A percentile compares a stretch with the other conserved stretches of the same genome.
phyloP scores from a whole-genome alignment of 2,329 filamentous ascomycete genomes.

The Venturiaceae sp. region DNA sequence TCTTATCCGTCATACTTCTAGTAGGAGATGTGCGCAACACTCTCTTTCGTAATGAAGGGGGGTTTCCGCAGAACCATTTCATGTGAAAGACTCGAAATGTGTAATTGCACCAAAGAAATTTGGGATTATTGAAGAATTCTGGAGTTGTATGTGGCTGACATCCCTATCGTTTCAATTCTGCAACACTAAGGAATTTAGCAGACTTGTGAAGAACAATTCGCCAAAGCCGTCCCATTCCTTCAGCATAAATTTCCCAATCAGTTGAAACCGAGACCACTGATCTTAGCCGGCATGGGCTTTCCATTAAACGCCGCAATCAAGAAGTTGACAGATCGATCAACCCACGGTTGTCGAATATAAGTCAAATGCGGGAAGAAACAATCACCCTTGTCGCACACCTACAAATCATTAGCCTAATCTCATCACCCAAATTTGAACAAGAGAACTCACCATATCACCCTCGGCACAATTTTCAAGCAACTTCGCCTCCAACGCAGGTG shows the following conservation, averaged over 20 bases:
- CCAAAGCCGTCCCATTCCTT: too few relatives aligned
- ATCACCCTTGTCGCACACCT: neutral
- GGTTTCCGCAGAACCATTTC: too few relatives aligned
- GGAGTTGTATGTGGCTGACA: too few relatives aligned
- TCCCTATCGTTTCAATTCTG: too few relatives aligned
- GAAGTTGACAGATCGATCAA: neutral
- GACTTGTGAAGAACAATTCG: too few relatives aligned
- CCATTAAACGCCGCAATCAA: slow-evolving; percentile 1
- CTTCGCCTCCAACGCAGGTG: neutral
- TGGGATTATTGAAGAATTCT: too few relatives aligned
- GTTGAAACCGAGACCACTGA: neutral
- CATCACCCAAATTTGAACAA: neutral
- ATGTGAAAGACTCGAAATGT: too few relatives aligned
- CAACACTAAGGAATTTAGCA: too few relatives aligned
- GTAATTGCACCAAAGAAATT: too few relatives aligned
- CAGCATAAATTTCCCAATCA: neutral
- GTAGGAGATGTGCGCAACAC: too few relatives aligned
- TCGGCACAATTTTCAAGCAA: slow-evolving; percentile 6
- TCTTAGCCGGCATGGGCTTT: slow-evolving; percentile 1
- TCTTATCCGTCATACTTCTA: too few relatives aligned
- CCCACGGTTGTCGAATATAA: neutral
- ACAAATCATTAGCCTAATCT: neutral
- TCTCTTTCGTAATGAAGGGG: too few relatives aligned
- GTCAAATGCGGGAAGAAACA: slow-evolving; percentile 1
- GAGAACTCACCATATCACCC: slow-evolving; percentile 5